These are phyloP conservation scores for Colletotrichum shisoi DNA, from an alignment of 2,329 filamentous ascomycete species.

Conservation along the genomic window DNA sequence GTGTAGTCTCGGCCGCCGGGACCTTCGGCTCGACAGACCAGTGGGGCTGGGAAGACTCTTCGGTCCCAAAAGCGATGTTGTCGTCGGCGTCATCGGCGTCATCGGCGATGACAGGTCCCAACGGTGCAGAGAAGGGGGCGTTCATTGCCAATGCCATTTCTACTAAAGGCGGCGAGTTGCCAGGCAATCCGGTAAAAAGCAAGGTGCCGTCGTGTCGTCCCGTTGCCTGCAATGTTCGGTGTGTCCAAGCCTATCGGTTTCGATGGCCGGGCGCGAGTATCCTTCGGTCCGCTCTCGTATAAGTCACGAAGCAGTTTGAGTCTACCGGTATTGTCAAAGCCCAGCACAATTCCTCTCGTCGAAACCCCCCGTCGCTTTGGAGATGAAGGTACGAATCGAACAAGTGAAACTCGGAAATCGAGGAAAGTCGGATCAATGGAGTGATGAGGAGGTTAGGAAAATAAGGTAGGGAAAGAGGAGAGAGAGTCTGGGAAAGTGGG, in stretches of 20 bases:
- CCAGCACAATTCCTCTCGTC: not conserved
- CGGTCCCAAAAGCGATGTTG: not conserved
- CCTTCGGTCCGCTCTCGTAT: not conserved
- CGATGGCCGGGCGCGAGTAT: not conserved
- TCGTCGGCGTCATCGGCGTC: conserved; percentile 1
- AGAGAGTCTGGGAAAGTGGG: too few relatives aligned
- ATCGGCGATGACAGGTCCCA: not conserved
- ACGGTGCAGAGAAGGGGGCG: not conserved
- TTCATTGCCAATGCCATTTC: conserved; percentile 1
- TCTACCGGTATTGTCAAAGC: not conserved
- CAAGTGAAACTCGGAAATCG: not conserved
- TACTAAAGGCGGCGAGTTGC: not conserved
- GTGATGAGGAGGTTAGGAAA: not conserved
- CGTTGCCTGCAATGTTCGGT: not conserved
- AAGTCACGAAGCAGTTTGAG: not conserved
- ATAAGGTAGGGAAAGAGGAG: not conserved
- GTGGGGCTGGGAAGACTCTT: too few relatives aligned
- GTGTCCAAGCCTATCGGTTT: not conserved
- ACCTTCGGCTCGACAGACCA: not conserved
- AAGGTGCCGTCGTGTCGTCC: too few relatives aligned
- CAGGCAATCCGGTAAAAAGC: not conserved
- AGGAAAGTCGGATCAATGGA: not conserved
- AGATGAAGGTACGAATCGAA: not conserved
- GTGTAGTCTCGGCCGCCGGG: not conserved
- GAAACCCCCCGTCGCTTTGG: not conserved